phyloP scores from a whole-genome alignment of 768 basidiomycete species.

The Leccinum longicurvipes region DNA sequence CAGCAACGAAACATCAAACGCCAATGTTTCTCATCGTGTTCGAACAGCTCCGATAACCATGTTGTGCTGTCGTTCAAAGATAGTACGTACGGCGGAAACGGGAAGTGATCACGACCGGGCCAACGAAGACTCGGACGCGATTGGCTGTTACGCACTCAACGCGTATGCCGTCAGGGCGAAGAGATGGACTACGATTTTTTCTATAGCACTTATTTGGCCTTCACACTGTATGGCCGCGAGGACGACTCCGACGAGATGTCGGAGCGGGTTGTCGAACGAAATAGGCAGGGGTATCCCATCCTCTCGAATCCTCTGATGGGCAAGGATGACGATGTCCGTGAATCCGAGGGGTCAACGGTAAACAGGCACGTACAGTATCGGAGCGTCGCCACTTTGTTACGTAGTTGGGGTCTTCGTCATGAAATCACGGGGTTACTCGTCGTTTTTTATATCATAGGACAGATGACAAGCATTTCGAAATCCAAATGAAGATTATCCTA shows the following conservation, averaged over 20 bases:
- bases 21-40: conserved; percentile 49
- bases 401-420: too few relatives aligned
- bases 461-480: background rate
- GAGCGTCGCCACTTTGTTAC: background rate
- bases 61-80: conserved; percentile 39
- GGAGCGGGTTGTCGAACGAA: conserved; percentile 14
- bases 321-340: conserved; percentile 7
- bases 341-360: background rate
- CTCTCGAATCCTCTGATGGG: conserved; percentile 15
- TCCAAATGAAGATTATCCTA: background rate
- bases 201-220: conserved; percentile 45
- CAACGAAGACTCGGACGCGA: conserved; percentile 51
- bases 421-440: too few relatives aligned
- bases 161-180: conserved; percentile 38
- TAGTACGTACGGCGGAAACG: conserved; percentile 45
- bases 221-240: conserved; percentile 40
- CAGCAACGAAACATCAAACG: conserved; percentile 44
- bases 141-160: conserved; percentile 25
- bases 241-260: background rate
- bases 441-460: too few relatives aligned
- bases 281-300: conserved; percentile 1
- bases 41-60: conserved; percentile 54
- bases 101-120: conserved; percentile 38
- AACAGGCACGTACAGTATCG: background rate
- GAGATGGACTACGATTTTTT: conserved; percentile 38